These are phyloP conservation scores for Pseudonectria buxi DNA, from an alignment of 2,329 filamentous ascomycete genomes.

Conservation along the genomic window DNA sequence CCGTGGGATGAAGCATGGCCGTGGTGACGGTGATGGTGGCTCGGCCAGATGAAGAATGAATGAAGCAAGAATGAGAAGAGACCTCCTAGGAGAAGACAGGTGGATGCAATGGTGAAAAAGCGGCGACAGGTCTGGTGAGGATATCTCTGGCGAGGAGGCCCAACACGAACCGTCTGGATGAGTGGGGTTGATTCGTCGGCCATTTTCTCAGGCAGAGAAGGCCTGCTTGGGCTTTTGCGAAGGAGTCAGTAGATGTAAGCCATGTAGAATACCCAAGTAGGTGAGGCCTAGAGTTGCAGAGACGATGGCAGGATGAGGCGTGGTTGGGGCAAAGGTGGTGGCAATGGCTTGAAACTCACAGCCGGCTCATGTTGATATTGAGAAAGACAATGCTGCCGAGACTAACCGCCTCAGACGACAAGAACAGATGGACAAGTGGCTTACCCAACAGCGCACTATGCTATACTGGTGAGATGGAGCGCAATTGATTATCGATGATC, in stretches of 20 bases:
- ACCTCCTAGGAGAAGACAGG: constrained; percentile 46
- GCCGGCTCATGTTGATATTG: constrained; percentile 14
- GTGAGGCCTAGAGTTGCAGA: constrained; percentile 1
- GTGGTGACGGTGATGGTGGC: constrained; percentile 27
- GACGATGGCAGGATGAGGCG: constrained; percentile 4
- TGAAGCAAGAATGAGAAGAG: constrained; percentile 44
- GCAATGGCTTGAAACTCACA: constrained; percentile 16
- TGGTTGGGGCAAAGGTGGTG: constrained; percentile 3
- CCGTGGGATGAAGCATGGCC: constrained; percentile 21
- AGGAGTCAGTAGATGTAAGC: no score
- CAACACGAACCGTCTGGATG: constrained; percentile 55
- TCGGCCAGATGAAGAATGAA: constrained; percentile 35
- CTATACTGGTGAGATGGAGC: no score
- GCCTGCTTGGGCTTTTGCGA: constrained; percentile 1
- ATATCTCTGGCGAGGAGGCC: constrained; percentile 47
- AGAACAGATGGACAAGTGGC: no score
- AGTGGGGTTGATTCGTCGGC: constrained; percentile 57
- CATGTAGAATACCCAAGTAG: no score
- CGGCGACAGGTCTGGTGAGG: constrained; percentile 55
- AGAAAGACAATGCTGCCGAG: constrained; percentile 6
- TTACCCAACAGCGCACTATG: no score
- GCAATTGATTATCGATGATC: no score
- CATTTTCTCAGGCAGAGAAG: constrained; percentile 26
- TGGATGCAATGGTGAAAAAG: constrained; percentile 57
- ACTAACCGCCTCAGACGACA: constrained; percentile 4